These are phyloP conservation scores for Rhodotorula diobovata DNA, from an alignment of 768 basidiomycete species.

Conservation along the genomic window DNA sequence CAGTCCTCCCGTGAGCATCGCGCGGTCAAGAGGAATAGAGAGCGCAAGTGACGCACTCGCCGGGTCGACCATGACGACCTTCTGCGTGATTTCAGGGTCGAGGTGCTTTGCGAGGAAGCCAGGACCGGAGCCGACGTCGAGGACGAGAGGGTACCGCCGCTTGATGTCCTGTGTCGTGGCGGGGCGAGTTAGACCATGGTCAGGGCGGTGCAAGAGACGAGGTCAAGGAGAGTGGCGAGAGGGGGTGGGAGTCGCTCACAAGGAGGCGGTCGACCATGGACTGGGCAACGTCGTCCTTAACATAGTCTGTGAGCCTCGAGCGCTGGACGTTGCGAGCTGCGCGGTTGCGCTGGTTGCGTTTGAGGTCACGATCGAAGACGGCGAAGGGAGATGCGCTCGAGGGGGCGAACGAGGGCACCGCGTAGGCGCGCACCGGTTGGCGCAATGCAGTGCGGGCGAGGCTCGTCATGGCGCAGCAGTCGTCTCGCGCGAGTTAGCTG, in stretches of 20 bases:
- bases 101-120: constrained; percentile 86
- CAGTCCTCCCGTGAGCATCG: background rate
- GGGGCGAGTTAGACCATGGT: background rate
- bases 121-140: constrained; percentile 85
- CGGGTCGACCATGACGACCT: constrained; percentile 77
- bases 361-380: constrained; percentile 79
- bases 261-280: constrained; percentile 82
- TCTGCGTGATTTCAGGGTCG: constrained; percentile 62
- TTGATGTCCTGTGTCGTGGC: constrained; percentile 72
- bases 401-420: constrained; percentile 40
- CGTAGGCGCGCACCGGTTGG: constrained; percentile 4
- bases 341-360: constrained; percentile 70
- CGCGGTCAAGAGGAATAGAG: background rate
- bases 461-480: background rate
- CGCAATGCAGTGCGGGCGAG: background rate
- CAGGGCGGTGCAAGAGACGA: background rate
- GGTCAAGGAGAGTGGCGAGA: constrained; percentile 22
- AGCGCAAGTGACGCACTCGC: constrained; percentile 62
- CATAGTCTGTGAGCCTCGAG: constrained; percentile 81
- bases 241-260: constrained; percentile 55
- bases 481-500: too few relatives aligned
- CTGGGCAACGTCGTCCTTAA: constrained; percentile 84
- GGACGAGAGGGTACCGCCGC: constrained; percentile 66
- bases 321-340: constrained; percentile 58
- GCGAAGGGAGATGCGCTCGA: constrained; percentile 60